Evolutionary conservation across 2,329 filamentous ascomycete genomes (phyloP), one percentile per base, ranked within the genome.

Genomic region (Talaromyces atroroseus): DNA sequence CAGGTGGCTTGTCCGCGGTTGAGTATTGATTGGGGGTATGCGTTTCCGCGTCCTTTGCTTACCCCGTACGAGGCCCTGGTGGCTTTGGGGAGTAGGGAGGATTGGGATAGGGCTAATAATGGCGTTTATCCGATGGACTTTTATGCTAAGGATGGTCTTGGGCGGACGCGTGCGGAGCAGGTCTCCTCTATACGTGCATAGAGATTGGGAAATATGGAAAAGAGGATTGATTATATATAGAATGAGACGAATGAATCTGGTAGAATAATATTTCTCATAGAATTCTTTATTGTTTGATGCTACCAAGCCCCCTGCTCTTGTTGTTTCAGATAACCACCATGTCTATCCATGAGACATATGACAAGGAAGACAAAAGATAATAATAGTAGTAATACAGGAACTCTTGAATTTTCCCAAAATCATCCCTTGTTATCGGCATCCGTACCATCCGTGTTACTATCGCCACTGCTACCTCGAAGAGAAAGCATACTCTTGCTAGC

Each of bases 21-120:
- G 69, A 97, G 92, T 71, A 99, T 99, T 63, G 94, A 99, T 74
- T 99, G 94, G 94, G 94, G 94, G 0, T 97, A 97, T 75, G 94
- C 94, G 0, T 99, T 99, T 68, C 83, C 90, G 1, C 77, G 89
- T 48, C 94, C 94, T 49, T 71, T 99, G 58, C 73, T 99, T 68
- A 97, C 92, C 52, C 92, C 94, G 1, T 96, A 99, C 65, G 94
- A 99, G 76, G 94, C 94, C 6, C 80, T 97, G 58, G 86, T 99
- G 34, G 89, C 90, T n/a, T 74, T 99, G 49, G 91, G 88, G 2
- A 85, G 85, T 60, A 83, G 82, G 61, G 82, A 94, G 63, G 88
- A 88, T 49, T 95, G 85, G 89, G 85, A 79, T 16, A 80, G 77
- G 56, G 72, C 68, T 14, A 80, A 80, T 49, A 70, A 73, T 44